Evolutionary conservation across 2,329 filamentous ascomycete species (phyloP).

Genomic region (Penicillium oxalicum): DNA sequence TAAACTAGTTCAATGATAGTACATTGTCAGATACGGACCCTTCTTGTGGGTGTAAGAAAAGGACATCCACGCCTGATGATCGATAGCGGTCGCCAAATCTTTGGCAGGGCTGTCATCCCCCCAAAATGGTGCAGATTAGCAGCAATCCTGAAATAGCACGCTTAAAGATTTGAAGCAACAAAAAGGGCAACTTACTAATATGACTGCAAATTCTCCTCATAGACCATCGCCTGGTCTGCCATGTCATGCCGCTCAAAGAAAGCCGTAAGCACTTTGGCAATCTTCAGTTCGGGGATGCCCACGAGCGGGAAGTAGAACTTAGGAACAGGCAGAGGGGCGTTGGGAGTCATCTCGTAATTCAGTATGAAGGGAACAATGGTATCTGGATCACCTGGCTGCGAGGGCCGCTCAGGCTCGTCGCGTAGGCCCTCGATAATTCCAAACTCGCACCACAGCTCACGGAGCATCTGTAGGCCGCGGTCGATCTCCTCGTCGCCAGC

Average conservation of each 20-base stretch:
- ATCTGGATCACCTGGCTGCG: slow-evolving; percentile 4
- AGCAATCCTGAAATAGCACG: background rate
- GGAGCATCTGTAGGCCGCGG: slow-evolving; percentile 11
- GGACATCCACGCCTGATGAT: slow-evolving; percentile 7
- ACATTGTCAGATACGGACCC: slow-evolving; percentile 7
- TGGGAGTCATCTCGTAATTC: slow-evolving; percentile 8
- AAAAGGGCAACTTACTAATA: slow-evolving; percentile 7
- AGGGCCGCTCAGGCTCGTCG: slow-evolving; percentile 3
- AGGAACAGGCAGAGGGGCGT: background rate
- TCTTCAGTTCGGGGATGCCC: slow-evolving; percentile 7
- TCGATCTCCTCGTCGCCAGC: slow-evolving; percentile 4
- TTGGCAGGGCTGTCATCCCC: slow-evolving; percentile 1
- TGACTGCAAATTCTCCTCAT: slow-evolving; percentile 5
- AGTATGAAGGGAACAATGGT: slow-evolving; percentile 6
- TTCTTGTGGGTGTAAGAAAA: slow-evolving; percentile 7
- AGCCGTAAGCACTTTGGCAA: slow-evolving; percentile 2
- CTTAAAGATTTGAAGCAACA: background rate
- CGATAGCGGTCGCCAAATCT: slow-evolving; percentile 3
- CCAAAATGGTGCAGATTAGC: background rate
- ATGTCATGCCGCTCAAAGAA: slow-evolving; percentile 4
- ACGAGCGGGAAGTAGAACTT: slow-evolving; percentile 13
- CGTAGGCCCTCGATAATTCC: slow-evolving; percentile 10
- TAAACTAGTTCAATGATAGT: slow-evolving; percentile 5
- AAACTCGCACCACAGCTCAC: slow-evolving; percentile 12
- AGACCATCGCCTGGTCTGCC: slow-evolving; percentile 4